Percentiles rank a stretch among this genome's conserved stretches.
phyloP scores from a whole-genome alignment of 345 rosid genomes.

The Gossypium rotundifolium region DNA sequence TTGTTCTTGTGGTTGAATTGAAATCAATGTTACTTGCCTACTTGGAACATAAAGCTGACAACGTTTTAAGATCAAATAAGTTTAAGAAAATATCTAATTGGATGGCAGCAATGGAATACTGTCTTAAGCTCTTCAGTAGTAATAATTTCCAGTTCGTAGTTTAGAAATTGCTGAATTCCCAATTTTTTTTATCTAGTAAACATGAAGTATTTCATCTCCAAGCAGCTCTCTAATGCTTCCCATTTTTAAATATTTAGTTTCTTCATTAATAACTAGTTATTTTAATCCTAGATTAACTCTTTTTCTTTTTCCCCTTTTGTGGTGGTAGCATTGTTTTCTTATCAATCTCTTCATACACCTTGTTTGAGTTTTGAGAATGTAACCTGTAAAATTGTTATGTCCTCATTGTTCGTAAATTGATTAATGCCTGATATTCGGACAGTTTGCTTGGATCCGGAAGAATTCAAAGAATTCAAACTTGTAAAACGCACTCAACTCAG shows the following conservation, averaged over 20 bases:
- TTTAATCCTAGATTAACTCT: background rate
- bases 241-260: background rate
- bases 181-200: background rate
- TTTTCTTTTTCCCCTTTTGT: background rate
- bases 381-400: background rate
- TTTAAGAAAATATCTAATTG: background rate
- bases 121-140: background rate
- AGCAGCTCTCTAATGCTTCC: background rate
- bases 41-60: background rate
- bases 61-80: background rate
- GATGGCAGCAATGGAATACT: background rate
- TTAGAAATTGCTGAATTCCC: background rate
- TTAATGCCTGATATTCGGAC: background rate
- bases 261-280: background rate
- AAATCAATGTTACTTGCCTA: too few relatives aligned
- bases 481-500: constrained; percentile 75
- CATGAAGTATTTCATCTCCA: background rate
- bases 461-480: constrained; percentile 84
- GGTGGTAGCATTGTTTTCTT: background rate
- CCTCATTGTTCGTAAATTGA: background rate
- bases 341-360: background rate
- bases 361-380: background rate
- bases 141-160: background rate
- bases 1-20: background rate
- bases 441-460: constrained; percentile 86